Evolutionary conservation across 2,329 filamentous ascomycete species (phyloP).

Genomic region (Claviceps fusiformis): DNA sequence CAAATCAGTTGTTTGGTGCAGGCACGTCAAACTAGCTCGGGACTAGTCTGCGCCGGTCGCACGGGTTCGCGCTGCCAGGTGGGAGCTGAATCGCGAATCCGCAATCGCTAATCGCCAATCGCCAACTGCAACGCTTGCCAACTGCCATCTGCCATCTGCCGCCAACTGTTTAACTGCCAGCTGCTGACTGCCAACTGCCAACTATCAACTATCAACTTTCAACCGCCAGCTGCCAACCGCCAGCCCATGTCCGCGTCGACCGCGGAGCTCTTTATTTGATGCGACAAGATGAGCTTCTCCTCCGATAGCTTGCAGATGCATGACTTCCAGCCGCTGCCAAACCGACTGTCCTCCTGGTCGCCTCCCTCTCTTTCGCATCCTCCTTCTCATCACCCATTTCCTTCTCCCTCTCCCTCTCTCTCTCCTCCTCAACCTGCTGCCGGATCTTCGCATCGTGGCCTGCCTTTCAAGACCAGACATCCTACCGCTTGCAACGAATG

Average conservation of each 20-base stretch:
- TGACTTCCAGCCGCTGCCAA: slow-evolving; percentile 5
- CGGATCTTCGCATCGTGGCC: background rate
- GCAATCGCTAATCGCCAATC: too few relatives aligned
- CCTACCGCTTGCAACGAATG: slow-evolving; percentile 37
- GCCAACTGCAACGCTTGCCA: background rate
- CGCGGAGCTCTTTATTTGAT: background rate
- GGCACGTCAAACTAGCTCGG: background rate
- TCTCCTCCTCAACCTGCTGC: slow-evolving; percentile 4
- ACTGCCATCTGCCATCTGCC: too few relatives aligned
- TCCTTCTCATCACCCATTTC: background rate
- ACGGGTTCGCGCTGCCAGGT: background rate
- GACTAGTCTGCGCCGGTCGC: too few relatives aligned
- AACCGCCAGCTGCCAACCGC: background rate
- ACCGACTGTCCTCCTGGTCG: slow-evolving; percentile 2
- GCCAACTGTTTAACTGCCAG: background rate
- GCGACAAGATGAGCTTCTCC: slow-evolving; percentile 6
- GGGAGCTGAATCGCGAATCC: background rate
- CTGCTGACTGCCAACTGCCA: background rate
- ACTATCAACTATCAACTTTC: too few relatives aligned
- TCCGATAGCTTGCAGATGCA: slow-evolving; percentile 20
- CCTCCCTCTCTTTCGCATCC: slow-evolving; percentile 4
- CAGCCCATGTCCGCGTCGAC: background rate
- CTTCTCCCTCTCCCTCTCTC: background rate
- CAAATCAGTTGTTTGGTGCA: background rate
- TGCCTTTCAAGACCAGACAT: slow-evolving; percentile 10